Percentiles rank a stretch among this genome's conserved stretches.
phyloP scores from a whole-genome alignment of 1,284 basidiomycete genomes.

The Pseudozyma hubeiensis region DNA sequence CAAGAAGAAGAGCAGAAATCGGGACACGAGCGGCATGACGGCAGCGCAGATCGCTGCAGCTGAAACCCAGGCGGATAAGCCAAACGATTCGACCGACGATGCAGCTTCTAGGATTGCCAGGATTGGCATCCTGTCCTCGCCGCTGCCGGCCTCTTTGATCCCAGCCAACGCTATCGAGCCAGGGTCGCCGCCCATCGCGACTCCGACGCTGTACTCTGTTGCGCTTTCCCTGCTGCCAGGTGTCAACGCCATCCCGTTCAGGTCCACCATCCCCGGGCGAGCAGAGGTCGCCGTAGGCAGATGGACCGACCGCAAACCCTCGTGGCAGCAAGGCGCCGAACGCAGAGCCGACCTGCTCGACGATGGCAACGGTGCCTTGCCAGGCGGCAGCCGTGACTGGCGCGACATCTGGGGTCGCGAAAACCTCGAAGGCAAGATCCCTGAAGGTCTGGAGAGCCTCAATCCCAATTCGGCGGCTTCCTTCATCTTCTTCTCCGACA shows the following conservation, averaged over 20 bases:
- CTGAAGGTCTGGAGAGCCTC: constrained; percentile 31
- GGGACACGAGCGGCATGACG: constrained; percentile 9
- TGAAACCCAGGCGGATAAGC: constrained; percentile 14
- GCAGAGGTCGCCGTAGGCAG: constrained; percentile 56
- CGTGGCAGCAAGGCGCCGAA: constrained; percentile 50
- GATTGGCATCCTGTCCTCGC: constrained; percentile 48
- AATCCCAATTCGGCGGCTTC: constrained; percentile 69
- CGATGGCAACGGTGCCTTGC: constrained; percentile 30
- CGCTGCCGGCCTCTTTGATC: constrained; percentile 51
- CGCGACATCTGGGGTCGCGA: constrained; percentile 60
- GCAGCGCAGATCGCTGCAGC: constrained; percentile 32
- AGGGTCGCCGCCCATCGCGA: constrained; percentile 30
- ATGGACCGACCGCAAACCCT: constrained; percentile 54
- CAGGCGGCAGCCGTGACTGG: constrained; percentile 48
- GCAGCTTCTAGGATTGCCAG: constrained; percentile 30
- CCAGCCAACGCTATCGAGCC: constrained; percentile 38
- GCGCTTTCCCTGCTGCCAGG: constrained; percentile 51
- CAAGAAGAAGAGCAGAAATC: constrained; percentile 2
- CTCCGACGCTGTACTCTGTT: constrained; percentile 44
- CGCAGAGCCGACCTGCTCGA: constrained; percentile 50
- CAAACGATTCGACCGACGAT: constrained; percentile 1
- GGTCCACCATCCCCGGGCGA: constrained; percentile 52
- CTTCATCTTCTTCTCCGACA: constrained; percentile 77
- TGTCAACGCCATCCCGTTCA: constrained; percentile 50
- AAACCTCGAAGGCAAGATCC: constrained; percentile 53